These are phyloP conservation scores for Pisolithus thermaeus DNA, from an alignment of 1,284 basidiomycete genomes.

Conservation along the genomic window DNA sequence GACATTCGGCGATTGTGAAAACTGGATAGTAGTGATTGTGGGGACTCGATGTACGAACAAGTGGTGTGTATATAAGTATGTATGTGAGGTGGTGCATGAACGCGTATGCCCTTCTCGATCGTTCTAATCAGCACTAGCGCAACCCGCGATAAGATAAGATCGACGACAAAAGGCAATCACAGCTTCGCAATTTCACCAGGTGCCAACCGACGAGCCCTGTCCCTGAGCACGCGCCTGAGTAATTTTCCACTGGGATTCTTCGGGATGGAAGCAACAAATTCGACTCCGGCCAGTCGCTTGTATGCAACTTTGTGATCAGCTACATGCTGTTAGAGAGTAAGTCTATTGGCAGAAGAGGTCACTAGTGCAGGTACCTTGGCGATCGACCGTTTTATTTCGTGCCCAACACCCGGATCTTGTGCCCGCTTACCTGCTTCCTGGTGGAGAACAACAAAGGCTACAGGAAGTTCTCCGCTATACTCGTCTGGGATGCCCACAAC, in stretches of 20 bases:
- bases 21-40: not conserved
- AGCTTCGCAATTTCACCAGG: constrained; percentile 16
- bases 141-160: too few species aligned
- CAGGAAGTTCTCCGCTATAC: constrained; percentile 72
- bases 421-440: constrained; percentile 37
- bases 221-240: constrained; percentile 39
- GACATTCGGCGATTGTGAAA: constrained; percentile 15
- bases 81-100: too few species aligned
- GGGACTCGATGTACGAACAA: not conserved
- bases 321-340: constrained; percentile 47
- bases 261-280: constrained; percentile 62
- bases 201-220: constrained; percentile 26
- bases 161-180: constrained; percentile 10
- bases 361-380: constrained; percentile 27
- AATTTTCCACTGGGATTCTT: constrained; percentile 73
- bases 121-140: too few species aligned
- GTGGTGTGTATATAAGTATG: too few species aligned
- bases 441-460: constrained; percentile 64
- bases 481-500: constrained; percentile 76
- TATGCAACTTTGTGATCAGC: constrained; percentile 64
- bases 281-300: constrained; percentile 63
- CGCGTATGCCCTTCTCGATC: too few species aligned
- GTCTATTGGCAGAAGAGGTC: not conserved
- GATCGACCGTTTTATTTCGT: constrained; percentile 39
- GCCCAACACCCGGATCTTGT: constrained; percentile 25